Evolutionary conservation across 352 stramenopile species (phyloP).

Genomic region (Phytophthora fragariaefolia): DNA sequence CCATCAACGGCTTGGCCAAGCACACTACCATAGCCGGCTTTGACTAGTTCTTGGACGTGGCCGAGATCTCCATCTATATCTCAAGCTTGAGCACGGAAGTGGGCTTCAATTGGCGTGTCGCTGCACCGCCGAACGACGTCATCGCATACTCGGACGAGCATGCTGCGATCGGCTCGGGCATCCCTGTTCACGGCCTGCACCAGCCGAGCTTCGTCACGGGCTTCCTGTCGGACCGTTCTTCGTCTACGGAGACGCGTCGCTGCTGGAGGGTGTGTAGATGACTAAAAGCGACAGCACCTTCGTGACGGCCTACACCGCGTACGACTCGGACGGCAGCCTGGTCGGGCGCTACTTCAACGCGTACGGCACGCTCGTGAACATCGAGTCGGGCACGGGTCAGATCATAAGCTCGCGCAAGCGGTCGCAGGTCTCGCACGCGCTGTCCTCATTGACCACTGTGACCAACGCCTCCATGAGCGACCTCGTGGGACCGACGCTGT

Average conservation of each 20-base stretch:
- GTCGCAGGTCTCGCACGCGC: conserved; percentile 59
- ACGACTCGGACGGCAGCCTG: conserved; percentile 48
- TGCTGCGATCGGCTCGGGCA: conserved; percentile 43
- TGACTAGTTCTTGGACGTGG: conserved; percentile 48
- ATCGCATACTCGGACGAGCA: conserved; percentile 45
- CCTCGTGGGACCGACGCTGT: conserved; percentile 58
- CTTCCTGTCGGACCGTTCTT: conserved; percentile 79
- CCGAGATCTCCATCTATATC: conserved; percentile 60
- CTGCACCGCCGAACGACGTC: conserved; percentile 51
- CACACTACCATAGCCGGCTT: conserved; percentile 38
- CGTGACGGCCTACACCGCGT: conserved; percentile 46
- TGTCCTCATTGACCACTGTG: conserved; percentile 48
- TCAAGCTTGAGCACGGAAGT: conserved; percentile 44
- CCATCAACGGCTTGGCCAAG: conserved; percentile 54
- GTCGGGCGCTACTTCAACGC: conserved; percentile 47
- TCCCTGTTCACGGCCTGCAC: conserved; percentile 72
- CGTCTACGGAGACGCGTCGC: conserved; percentile 56
- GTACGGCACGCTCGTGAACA: conserved; percentile 68
- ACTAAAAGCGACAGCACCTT: conserved; percentile 58
- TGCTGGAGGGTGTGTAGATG: conserved; percentile 59
- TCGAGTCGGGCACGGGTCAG: conserved; percentile 72
- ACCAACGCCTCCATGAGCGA: conserved; percentile 64
- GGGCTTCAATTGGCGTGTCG: conserved; percentile 51
- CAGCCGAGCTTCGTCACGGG: conserved; percentile 66
- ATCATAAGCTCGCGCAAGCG: conserved; percentile 73